Base-by-base conservation (phyloP, 345 rosid species). In the Boechera divaricarpa region DNA sequence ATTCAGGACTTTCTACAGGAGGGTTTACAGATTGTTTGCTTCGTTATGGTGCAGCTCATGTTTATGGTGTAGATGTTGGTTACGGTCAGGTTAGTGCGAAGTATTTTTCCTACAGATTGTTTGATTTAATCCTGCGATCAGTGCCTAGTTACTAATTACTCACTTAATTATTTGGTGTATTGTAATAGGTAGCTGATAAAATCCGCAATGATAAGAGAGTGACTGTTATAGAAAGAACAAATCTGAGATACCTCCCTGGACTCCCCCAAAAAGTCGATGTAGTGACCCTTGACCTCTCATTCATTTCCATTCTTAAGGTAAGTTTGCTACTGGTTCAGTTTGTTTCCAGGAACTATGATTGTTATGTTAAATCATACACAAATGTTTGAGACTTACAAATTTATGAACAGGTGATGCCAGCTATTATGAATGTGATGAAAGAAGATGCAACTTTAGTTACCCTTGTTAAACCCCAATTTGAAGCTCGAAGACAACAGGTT, bases 1-100 rank as follows among this genome's bases (percentile, higher is more conserved):
- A 95, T 86, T 82, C 98, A 13, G 98, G 99, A 42, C 85, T 95
- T 81, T 95, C 98, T 16, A 92, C 97, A 0, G 97, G 99, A 79
- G 99, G 98, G 57, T 92, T 95, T 77, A 87, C 98, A 2, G 96
- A 95, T 75, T 92, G 98, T 79, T 85, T 95, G 86, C 99, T 95
- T 77, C 98, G 92, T 80, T 69, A 87, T 79, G 94, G 96, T 39
- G 99, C 99, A 49, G 87, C 94, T 41, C 86, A 81, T 81, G 99
- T 92, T 54, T 91, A 95, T 83, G 98, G 99, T 56, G 94, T 95
- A 68, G 99, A 95, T 83, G 99, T 95, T 13, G 97, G 99, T 73
- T 91, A 92, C 21, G 97, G 98, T 58, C 96, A 95, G 92, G 99
- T 92, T 81, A 39, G 66, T 61, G 11, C 59, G 2, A 56, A 63